Percentiles rank a stretch among this genome's conserved stretches.
Conservation (phyloP, 129 eudicot species). For the Ambrosia trifida region DNA sequence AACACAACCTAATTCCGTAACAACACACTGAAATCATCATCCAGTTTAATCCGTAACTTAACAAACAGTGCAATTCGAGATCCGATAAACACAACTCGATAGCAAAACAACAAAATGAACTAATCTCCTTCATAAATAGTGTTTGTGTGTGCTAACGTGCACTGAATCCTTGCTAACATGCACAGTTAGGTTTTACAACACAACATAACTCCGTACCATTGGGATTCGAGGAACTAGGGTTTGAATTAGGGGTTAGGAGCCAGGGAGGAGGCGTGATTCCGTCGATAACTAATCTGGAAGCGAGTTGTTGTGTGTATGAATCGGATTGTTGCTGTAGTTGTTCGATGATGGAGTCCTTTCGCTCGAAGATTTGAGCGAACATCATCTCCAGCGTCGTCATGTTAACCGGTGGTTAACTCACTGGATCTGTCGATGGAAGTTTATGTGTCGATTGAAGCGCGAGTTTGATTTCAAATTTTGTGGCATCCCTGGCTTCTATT, state of each 20-base stretch:
- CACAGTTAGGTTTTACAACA: too few relatives aligned
- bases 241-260: slow-evolving; percentile 52
- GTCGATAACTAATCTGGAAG: slow-evolving; percentile 47
- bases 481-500: too few relatives aligned
- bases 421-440: slow-evolving; percentile 7
- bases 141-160: too few relatives aligned
- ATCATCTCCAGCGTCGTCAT: slow-evolving; percentile 77
- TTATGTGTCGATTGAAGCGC: slow-evolving; percentile 27
- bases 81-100: too few relatives aligned
- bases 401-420: slow-evolving; percentile 25
- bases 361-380: slow-evolving; percentile 67
- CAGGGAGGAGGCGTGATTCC: slow-evolving; percentile 84
- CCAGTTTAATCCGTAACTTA: too few relatives aligned
- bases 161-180: too few relatives aligned
- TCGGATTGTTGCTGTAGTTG: slow-evolving; percentile 65
- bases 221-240: slow-evolving; percentile 31
- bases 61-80: too few relatives aligned
- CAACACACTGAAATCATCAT: too few relatives aligned
- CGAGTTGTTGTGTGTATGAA: too few relatives aligned
- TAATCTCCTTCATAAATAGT: too few relatives aligned
- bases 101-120: too few relatives aligned
- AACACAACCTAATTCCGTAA: slow-evolving; percentile 13
- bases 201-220: slow-evolving; percentile 28
- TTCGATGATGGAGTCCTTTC: slow-evolving; percentile 48
- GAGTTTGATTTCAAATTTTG: slow-evolving; percentile 29